Percentiles rank a stretch among this genome's conserved stretches.
Evolutionary conservation across 805 yeast species (phyloP).

Genomic region (Wickerhamiella occidentalis): DNA sequence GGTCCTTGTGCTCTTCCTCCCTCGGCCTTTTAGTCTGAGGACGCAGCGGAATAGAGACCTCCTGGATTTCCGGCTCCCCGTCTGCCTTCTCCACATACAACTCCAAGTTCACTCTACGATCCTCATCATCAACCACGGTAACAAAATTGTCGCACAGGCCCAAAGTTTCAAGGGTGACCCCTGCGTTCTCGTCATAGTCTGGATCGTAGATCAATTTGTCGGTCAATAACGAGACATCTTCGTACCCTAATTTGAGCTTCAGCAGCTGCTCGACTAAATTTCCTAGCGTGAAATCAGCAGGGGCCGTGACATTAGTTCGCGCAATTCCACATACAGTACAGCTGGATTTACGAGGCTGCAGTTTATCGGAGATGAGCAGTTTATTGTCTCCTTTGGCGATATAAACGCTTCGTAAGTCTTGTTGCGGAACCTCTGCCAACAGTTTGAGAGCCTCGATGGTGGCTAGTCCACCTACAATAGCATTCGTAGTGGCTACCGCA

Average conservation of each 20-base stretch:
- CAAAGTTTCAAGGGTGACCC: conserved; percentile 36
- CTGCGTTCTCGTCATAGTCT: conserved; percentile 74
- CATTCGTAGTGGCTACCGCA: conserved; percentile 96
- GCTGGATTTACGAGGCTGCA: conserved; percentile 51
- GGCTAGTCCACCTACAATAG: conserved; percentile 83
- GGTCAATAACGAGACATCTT: conserved; percentile 42
- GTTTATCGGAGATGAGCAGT: conserved; percentile 50
- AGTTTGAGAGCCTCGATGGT: conserved; percentile 58
- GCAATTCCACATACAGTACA: conserved; percentile 45
- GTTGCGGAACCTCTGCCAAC: conserved; percentile 24
- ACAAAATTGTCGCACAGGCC: conserved; percentile 57
- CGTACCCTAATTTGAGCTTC: conserved; percentile 40
- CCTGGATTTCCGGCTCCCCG: conserved; percentile 19
- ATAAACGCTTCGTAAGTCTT: conserved; percentile 35
- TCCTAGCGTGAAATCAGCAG: conserved; percentile 31
- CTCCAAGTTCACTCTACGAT: conserved; percentile 45
- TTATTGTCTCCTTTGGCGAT: conserved; percentile 46
- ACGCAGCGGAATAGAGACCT: conserved; percentile 20
- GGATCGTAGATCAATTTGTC: conserved; percentile 65
- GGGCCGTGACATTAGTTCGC: conserved; percentile 23
- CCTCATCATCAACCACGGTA: conserved; percentile 72
- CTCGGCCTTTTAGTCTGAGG: conserved; percentile 17
- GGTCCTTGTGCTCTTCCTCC: conserved; percentile 8
- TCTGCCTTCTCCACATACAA: conserved; percentile 21
- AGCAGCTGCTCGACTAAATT: conserved; percentile 41